phyloP scores from a whole-genome alignment of 176 grass and related monocot species.

The Paspalum vaginatum region DNA sequence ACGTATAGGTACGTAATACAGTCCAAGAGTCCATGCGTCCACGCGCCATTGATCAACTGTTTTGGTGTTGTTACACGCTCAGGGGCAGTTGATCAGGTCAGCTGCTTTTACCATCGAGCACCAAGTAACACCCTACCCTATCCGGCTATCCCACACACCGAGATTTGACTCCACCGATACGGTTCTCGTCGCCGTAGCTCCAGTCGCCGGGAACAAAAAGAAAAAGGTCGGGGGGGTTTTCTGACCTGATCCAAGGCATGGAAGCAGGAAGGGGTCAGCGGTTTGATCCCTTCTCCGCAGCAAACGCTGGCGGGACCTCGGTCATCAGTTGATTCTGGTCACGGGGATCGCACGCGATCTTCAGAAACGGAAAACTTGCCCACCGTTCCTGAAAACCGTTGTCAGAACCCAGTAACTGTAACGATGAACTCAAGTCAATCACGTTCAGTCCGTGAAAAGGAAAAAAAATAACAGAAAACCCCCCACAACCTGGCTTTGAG shows the following conservation, averaged over 20 bases:
- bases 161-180: background rate
- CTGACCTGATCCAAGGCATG: constrained; percentile 20
- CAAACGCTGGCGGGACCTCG: background rate
- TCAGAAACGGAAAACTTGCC: too few relatives aligned
- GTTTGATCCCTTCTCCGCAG: constrained; percentile 9
- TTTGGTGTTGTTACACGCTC: too few relatives aligned
- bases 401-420: background rate
- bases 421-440: background rate
- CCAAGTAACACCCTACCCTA: too few relatives aligned
- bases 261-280: background rate
- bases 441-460: background rate
- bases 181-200: too few relatives aligned
- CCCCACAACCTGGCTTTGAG: background rate
- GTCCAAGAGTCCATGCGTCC: too few relatives aligned
- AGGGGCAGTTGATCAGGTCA: background rate
- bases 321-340: constrained; percentile 6
- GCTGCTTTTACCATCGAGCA: background rate
- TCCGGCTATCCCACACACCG: too few relatives aligned
- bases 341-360: background rate
- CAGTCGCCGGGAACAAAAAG: too few relatives aligned
- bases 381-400: background rate
- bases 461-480: background rate
- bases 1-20: too few relatives aligned
- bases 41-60: too few relatives aligned
- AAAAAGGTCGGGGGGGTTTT: background rate